These are phyloP conservation scores for Astrocystis sublimbata DNA, from an alignment of 495 filamentous ascomycete genomes.

Conservation along the genomic window DNA sequence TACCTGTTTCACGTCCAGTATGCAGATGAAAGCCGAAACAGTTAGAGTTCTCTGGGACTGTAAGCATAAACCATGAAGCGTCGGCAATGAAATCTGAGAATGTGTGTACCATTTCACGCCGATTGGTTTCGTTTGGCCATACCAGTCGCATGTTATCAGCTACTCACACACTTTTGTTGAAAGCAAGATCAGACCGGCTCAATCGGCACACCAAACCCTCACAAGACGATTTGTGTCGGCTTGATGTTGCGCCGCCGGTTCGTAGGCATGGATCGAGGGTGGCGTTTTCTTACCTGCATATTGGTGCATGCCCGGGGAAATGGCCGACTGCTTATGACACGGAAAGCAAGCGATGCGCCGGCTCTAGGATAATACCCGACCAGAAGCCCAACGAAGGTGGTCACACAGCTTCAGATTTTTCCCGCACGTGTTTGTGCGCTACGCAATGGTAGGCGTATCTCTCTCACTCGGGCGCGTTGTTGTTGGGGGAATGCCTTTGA, in stretches of 20 bases:
- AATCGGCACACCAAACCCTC: neutral
- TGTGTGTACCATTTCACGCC: too few relatives aligned
- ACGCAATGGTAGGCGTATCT: neutral
- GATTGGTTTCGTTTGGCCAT: too few relatives aligned
- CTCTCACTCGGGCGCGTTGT: neutral
- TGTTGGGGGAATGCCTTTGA: neutral
- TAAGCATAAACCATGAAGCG: too few relatives aligned
- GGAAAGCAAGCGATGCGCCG: neutral
- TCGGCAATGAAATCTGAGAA: too few relatives aligned
- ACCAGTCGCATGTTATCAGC: too few relatives aligned
- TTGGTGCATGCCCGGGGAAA: neutral
- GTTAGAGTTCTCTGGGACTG: too few relatives aligned
- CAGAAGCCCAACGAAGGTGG: neutral
- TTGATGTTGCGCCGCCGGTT: neutral
- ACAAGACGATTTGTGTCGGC: neutral
- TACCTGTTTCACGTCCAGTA: too few relatives aligned
- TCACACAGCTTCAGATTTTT: neutral
- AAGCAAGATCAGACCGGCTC: too few relatives aligned
- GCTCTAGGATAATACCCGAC: neutral
- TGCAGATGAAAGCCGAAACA: too few relatives aligned
- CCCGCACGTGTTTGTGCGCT: neutral
- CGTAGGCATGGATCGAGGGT: neutral
- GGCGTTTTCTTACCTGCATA: conserved; percentile 5
- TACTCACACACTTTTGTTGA: too few relatives aligned
- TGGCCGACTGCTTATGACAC: neutral